Evolutionary conservation across 495 filamentous ascomycete genomes (phyloP).

Genomic region (Talaromyces thailandensis): DNA sequence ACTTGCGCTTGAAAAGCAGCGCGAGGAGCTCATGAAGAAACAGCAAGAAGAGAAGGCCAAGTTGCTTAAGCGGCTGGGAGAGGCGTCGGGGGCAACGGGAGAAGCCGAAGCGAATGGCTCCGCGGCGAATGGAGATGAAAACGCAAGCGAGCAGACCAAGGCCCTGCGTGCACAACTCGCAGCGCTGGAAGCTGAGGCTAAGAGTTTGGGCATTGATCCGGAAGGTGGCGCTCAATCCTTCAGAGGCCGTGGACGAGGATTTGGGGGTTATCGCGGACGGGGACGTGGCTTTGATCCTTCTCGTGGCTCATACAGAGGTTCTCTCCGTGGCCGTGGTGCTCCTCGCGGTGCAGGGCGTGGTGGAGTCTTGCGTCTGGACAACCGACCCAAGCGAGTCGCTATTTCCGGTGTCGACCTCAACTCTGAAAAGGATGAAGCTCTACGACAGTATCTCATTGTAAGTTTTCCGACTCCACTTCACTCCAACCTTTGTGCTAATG

Average conservation of each 20-base stretch:
- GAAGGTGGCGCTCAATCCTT: constrained; percentile 24
- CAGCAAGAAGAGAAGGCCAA: constrained; percentile 69
- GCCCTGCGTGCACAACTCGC: constrained; percentile 73
- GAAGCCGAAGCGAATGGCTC: constrained; percentile 15
- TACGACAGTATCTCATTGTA: constrained; percentile 82
- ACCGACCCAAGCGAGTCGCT: constrained; percentile 69
- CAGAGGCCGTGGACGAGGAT: constrained; percentile 36
- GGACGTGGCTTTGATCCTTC: constrained; percentile 41
- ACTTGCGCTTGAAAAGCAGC: constrained; percentile 64
- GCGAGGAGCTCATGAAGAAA: constrained; percentile 63
- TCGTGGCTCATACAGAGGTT: constrained; percentile 39
- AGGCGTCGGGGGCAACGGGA: constrained; percentile 16
- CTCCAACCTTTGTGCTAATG: constrained; percentile 1
- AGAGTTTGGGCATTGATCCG: constrained; percentile 65
- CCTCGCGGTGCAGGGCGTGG: constrained; percentile 37
- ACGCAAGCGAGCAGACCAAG: constrained; percentile 50
- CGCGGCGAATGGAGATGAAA: constrained; percentile 19
- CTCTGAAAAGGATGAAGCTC: constrained; percentile 67
- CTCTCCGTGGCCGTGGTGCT: constrained; percentile 50
- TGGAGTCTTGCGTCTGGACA: constrained; percentile 75
- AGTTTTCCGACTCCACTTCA: constrained; percentile 20
- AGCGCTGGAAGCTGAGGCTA: constrained; percentile 76
- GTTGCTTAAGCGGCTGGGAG: constrained; percentile 52
- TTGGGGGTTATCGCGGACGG: constrained; percentile 25
- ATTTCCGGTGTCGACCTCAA: constrained; percentile 63